Conservation (phyloP, 192 early-diverging fungal genomes). For the Mortierella antarctica region DNA sequence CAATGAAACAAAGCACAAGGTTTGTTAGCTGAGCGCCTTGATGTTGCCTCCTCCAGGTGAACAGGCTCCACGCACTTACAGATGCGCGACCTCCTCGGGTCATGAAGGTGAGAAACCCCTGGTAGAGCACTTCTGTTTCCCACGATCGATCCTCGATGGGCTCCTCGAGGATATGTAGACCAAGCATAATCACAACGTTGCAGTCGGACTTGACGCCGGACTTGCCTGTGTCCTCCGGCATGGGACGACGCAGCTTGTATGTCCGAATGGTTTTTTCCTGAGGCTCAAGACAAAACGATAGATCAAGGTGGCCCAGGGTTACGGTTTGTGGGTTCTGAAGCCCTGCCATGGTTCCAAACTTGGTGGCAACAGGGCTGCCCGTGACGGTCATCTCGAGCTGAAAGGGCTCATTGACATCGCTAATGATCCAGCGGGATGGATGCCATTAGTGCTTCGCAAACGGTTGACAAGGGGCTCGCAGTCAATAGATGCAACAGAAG, state of each 20-base stretch:
- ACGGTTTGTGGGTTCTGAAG: slow-evolving; percentile 24
- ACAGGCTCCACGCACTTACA: slow-evolving; percentile 6
- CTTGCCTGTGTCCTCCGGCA: neutral
- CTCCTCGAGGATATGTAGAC: slow-evolving; percentile 37
- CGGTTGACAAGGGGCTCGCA: too few relatives aligned
- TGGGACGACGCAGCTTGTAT: slow-evolving; percentile 13
- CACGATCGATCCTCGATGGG: slow-evolving; percentile 37
- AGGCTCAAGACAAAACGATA: slow-evolving; percentile 27
- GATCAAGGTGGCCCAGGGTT: slow-evolving; percentile 24
- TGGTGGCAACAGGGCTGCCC: slow-evolving; percentile 26
- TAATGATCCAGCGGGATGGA: neutral
- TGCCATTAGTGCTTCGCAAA: neutral
- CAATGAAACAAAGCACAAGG: neutral
- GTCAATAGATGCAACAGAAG: neutral
- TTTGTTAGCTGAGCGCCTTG: neutral
- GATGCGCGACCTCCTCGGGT: slow-evolving; percentile 23
- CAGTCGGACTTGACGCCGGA: slow-evolving; percentile 27
- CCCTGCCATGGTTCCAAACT: slow-evolving; percentile 44
- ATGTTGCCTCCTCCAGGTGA: neutral
- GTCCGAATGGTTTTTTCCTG: slow-evolving; percentile 23
- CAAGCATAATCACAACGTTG: slow-evolving; percentile 36
- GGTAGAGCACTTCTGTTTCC: slow-evolving; percentile 30
- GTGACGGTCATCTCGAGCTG: slow-evolving; percentile 36
- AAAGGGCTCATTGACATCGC: slow-evolving; percentile 44
- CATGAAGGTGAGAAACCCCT: slow-evolving; percentile 45